phyloP scores from a whole-genome alignment of 1,284 basidiomycete species.

The Cryptococcus sp. region DNA sequence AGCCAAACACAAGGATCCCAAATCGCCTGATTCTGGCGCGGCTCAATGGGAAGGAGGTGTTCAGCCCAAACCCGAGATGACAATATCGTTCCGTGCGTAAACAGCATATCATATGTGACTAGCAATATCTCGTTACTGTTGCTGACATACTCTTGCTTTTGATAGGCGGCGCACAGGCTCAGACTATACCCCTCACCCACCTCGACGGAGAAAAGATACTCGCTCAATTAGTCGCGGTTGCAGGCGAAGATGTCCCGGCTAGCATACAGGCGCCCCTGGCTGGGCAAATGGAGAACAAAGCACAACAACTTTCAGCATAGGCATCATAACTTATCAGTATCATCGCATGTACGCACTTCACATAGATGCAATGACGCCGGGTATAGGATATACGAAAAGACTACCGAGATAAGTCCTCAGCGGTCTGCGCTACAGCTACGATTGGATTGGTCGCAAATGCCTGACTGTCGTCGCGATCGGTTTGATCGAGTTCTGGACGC shows the following conservation, averaged over 20 bases:
- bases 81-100: constrained; percentile 33
- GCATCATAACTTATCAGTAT: too few relatives aligned
- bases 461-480: too few relatives aligned
- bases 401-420: too few relatives aligned
- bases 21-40: constrained; percentile 20
- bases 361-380: too few relatives aligned
- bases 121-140: background rate
- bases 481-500: too few relatives aligned
- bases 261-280: constrained; percentile 6
- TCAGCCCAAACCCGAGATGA: constrained; percentile 27
- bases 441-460: too few relatives aligned
- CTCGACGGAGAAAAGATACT: constrained; percentile 29
- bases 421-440: too few relatives aligned
- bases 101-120: background rate
- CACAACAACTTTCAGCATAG: too few relatives aligned
- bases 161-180: constrained; percentile 21
- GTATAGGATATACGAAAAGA: too few relatives aligned
- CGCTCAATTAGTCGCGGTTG: constrained; percentile 22
- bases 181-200: constrained; percentile 28
- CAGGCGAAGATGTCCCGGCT: constrained; percentile 10
- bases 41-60: constrained; percentile 14
- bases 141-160: background rate
- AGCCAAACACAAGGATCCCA: constrained; percentile 25
- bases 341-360: too few relatives aligned
- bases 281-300: too few relatives aligned